Conservation (phyloP, 306 rosid genomes). For the Calophaca sinica region DNA sequence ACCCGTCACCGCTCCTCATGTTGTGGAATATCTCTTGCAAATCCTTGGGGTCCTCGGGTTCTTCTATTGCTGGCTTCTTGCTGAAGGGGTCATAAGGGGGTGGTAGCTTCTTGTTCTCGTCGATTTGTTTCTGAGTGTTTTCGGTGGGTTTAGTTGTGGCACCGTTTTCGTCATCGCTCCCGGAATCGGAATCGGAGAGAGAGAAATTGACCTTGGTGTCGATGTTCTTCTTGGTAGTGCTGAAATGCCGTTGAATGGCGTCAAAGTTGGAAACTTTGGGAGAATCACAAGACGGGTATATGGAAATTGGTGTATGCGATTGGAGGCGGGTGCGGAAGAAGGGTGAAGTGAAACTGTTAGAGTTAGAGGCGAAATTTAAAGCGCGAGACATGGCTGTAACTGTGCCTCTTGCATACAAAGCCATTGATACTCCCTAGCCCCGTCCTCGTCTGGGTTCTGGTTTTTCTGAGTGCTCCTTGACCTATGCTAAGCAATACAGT, state of each 20-base stretch:
- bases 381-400: slow-evolving; percentile 43
- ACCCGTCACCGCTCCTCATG: slow-evolving; percentile 63
- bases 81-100: slow-evolving; percentile 74
- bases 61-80: slow-evolving; percentile 63
- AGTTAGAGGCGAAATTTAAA: slow-evolving; percentile 33
- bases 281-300: not conserved
- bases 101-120: slow-evolving; percentile 43
- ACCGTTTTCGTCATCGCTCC: slow-evolving; percentile 15
- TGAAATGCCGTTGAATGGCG: slow-evolving; percentile 14
- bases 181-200: slow-evolving; percentile 54
- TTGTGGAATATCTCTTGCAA: slow-evolving; percentile 74
- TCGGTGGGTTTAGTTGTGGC: not conserved
- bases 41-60: slow-evolving; percentile 71
- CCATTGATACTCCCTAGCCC: slow-evolving; percentile 36
- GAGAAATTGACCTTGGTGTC: slow-evolving; percentile 62
- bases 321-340: slow-evolving; percentile 23
- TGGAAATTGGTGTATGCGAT: not conserved
- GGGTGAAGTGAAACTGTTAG: not conserved
- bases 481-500: not conserved
- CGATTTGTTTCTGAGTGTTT: not conserved
- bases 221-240: slow-evolving; percentile 35
- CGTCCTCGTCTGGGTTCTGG: not conserved
- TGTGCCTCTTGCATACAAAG: slow-evolving; percentile 18
- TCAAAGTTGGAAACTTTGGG: slow-evolving; percentile 2
- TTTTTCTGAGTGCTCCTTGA: not conserved